Conservation (phyloP, 352 stramenopile species). For the Thraustotheca clavata region DNA sequence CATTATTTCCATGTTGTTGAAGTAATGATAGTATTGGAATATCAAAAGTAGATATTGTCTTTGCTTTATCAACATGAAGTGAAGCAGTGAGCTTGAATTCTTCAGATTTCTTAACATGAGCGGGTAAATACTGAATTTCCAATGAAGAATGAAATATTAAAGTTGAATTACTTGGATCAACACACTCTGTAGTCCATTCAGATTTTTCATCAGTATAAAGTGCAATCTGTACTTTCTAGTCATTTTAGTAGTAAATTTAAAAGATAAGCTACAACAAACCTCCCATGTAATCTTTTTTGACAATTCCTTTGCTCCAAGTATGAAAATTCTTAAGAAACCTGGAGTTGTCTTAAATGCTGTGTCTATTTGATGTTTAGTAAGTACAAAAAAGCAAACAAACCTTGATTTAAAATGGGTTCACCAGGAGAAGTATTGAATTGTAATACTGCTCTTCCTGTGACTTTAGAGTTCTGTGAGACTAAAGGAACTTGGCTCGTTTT, state of each 20-base stretch:
- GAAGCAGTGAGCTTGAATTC: background rate
- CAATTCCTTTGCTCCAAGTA: background rate
- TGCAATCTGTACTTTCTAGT: no score
- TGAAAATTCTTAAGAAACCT: conserved; percentile 3
- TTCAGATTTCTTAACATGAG: background rate
- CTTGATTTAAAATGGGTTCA: background rate
- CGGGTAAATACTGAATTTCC: conserved; percentile 4
- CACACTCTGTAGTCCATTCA: no score
- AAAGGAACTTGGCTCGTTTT: conserved; percentile 1
- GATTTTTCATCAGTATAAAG: no score
- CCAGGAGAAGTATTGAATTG: background rate
- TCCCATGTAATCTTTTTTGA: background rate
- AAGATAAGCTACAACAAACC: no score
- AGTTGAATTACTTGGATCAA: no score
- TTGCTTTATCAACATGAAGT: background rate
- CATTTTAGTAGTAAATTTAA: no score
- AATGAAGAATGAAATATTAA: conserved; percentile 4
- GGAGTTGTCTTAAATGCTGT: background rate
- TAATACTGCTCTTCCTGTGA: background rate
- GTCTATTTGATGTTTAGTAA: background rate
- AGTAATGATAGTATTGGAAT: background rate
- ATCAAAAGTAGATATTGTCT: background rate
- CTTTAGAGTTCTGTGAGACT: background rate
- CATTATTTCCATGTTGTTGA: background rate
- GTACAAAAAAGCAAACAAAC: no score